A percentile compares a stretch with the other conserved stretches of the same genome.
Evolutionary conservation across 1,139 yeast genomes (phyloP).

Genomic region (Zygoascus meyerae): DNA sequence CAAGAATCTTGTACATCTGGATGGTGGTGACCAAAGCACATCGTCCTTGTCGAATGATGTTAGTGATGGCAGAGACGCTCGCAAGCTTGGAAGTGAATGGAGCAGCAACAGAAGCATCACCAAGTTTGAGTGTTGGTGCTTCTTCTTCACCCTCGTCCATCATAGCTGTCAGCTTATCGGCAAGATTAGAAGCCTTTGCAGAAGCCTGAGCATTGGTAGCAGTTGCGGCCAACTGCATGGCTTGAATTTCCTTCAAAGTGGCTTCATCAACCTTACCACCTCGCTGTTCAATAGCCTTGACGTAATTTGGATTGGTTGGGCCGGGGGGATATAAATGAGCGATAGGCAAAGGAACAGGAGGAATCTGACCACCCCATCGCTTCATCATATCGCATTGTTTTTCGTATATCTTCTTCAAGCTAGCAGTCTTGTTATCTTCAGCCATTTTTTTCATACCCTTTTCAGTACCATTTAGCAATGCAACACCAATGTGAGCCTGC

Average conservation of each 20-base stretch:
- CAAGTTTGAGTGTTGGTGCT: constrained; percentile 88
- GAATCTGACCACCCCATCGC: constrained; percentile 63
- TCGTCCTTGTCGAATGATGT: constrained; percentile 96
- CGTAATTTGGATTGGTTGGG: constrained; percentile 79
- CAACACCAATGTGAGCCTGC: constrained; percentile 98
- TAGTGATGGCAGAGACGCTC: constrained; percentile 87
- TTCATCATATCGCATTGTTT: constrained; percentile 75
- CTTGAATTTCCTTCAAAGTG: constrained; percentile 61
- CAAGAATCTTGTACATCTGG: constrained; percentile 97
- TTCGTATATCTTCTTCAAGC: constrained; percentile 62
- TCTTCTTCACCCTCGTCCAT: constrained; percentile 73
- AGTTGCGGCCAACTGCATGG: constrained; percentile 36
- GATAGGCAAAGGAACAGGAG: constrained; percentile 79
- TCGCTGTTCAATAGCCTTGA: constrained; percentile 75
- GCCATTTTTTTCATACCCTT: constrained; percentile 87
- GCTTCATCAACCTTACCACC: constrained; percentile 52
- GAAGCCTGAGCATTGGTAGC: constrained; percentile 29
- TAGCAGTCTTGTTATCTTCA: constrained; percentile 68
- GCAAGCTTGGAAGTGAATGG: constrained; percentile 95
- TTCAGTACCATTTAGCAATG: constrained; percentile 92
- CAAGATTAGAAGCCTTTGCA: constrained; percentile 50
- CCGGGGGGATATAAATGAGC: constrained; percentile 98
- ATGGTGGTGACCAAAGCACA: constrained; percentile 96
- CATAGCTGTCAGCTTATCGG: constrained; percentile 67
- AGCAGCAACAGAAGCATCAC: constrained; percentile 99